Conservation (phyloP, 2,329 filamentous ascomycete genomes). For the Karstenula rhodostoma region DNA sequence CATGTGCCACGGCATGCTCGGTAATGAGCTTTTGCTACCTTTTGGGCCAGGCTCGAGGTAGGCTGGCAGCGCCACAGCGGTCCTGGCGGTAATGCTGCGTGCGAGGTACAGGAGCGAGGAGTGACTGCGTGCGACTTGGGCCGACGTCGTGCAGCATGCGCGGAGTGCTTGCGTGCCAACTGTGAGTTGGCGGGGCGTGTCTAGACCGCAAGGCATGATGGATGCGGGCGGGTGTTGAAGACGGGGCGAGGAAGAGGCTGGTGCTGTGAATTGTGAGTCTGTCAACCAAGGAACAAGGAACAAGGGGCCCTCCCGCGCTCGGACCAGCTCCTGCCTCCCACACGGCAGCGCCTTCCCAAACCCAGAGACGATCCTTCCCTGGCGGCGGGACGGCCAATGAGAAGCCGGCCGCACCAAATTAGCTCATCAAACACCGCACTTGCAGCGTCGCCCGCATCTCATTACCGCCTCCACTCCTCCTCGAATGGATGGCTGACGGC, state of each 20-base stretch:
- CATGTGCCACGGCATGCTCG: background rate
- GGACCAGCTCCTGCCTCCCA: background rate
- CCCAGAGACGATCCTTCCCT: constrained; percentile 16
- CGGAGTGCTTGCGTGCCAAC: background rate
- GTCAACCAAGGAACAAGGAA: constrained; percentile 4
- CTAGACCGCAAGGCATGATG: background rate
- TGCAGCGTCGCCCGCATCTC: background rate
- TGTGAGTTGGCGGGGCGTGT: background rate
- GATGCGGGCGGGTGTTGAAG: background rate
- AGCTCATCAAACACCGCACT: constrained; percentile 16
- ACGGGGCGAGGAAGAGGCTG: constrained; percentile 3
- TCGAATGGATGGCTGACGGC: constrained; percentile 1
- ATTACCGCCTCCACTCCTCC: background rate
- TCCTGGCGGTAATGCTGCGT: background rate
- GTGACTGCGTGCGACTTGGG: background rate
- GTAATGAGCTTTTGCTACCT: background rate
- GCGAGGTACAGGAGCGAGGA: background rate
- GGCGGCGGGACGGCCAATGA: constrained; percentile 9
- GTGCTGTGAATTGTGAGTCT: constrained; percentile 1
- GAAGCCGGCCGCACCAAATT: constrained; percentile 1
- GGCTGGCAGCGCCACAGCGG: constrained; percentile 4
- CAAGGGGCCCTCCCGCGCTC: constrained; percentile 10
- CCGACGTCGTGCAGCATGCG: constrained; percentile 1
- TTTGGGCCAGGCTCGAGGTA: background rate
- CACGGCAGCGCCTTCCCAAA: constrained; percentile 5